phyloP scores from a whole-genome alignment of 2,329 filamentous ascomycete species.

The Fusarium heterosporum region DNA sequence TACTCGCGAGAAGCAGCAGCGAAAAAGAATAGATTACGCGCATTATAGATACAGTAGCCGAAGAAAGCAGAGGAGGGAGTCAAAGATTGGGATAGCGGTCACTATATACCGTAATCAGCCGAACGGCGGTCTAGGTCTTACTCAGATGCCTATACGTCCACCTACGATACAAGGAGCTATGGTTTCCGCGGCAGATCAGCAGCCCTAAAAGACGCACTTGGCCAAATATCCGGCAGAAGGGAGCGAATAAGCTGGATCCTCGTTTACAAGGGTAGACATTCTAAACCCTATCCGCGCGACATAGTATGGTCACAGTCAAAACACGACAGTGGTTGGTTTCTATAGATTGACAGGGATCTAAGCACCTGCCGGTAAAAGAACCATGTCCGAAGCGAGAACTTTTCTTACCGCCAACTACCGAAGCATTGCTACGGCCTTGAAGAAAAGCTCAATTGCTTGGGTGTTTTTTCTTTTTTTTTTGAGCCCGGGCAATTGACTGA shows the following conservation, averaged over 20 bases:
- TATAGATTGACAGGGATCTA: not conserved
- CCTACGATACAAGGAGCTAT: not conserved
- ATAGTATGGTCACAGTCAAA: too few relatives aligned
- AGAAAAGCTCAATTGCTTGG: too few relatives aligned
- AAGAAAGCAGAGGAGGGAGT: fast-evolving
- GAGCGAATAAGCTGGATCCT: not conserved
- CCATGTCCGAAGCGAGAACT: not conserved
- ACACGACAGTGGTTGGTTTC: too few relatives aligned
- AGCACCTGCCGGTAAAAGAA: not conserved
- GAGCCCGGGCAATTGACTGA: too few relatives aligned
- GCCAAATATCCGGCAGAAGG: not conserved
- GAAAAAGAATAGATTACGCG: not conserved
- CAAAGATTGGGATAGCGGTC: fast-evolving
- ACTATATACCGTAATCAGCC: not conserved
- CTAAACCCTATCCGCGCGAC: too few relatives aligned
- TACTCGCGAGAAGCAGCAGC: slow-evolving; percentile 1
- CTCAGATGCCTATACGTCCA: not conserved
- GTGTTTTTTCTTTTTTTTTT: too few relatives aligned
- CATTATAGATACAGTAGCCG: not conserved
- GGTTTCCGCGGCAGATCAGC: not conserved
- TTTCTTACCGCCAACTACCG: not conserved
- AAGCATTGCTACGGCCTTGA: too few relatives aligned
- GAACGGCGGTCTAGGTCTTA: not conserved
- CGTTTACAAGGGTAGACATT: too few relatives aligned
- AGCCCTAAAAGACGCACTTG: not conserved